phyloP scores from a whole-genome alignment of 768 basidiomycete species.

The Boletus reticulatus region DNA sequence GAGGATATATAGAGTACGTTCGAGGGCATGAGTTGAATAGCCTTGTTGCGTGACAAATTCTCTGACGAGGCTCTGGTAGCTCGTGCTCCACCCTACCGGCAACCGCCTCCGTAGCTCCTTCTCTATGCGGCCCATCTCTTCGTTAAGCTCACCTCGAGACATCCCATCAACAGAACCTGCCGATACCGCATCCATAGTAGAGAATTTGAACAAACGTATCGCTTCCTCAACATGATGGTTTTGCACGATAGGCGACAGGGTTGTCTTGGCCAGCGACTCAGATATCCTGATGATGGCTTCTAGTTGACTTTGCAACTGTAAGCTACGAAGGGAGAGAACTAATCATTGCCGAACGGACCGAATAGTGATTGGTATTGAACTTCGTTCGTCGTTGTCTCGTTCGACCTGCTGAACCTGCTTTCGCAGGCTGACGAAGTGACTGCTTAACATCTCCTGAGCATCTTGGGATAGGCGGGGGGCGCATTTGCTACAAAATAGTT shows the following conservation, averaged over 20 bases:
- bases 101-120: slow-evolving; percentile 78
- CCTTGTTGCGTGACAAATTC: slow-evolving; percentile 95
- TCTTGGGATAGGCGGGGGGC: slow-evolving; percentile 92
- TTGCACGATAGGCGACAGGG: slow-evolving; percentile 80
- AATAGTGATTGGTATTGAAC: slow-evolving; percentile 96
- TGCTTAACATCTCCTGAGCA: slow-evolving; percentile 94
- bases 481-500: slow-evolving; percentile 66
- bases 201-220: slow-evolving; percentile 96
- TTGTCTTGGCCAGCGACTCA: slow-evolving; percentile 93
- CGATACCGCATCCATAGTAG: slow-evolving; percentile 98
- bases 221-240: slow-evolving; percentile 97
- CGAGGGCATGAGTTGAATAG: slow-evolving; percentile 86
- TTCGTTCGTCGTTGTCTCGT: slow-evolving; percentile 93
- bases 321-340: neutral
- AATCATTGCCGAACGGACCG: slow-evolving; percentile 54
- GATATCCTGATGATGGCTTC: slow-evolving; percentile 99
- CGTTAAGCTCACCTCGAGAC: slow-evolving; percentile 87
- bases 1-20: slow-evolving; percentile 85
- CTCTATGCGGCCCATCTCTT: slow-evolving; percentile 90
- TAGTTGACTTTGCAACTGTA: slow-evolving; percentile 60
- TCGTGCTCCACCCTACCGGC: slow-evolving; percentile 95
- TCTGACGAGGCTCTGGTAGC: slow-evolving; percentile 87
- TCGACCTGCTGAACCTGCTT: slow-evolving; percentile 96
- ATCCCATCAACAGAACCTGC: slow-evolving; percentile 93
- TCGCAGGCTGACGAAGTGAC: slow-evolving; percentile 89